Percentiles rank a stretch among this genome's conserved stretches.
Conservation (phyloP, 192 early-diverging fungal species). For the Backusella mclennaniae region DNA sequence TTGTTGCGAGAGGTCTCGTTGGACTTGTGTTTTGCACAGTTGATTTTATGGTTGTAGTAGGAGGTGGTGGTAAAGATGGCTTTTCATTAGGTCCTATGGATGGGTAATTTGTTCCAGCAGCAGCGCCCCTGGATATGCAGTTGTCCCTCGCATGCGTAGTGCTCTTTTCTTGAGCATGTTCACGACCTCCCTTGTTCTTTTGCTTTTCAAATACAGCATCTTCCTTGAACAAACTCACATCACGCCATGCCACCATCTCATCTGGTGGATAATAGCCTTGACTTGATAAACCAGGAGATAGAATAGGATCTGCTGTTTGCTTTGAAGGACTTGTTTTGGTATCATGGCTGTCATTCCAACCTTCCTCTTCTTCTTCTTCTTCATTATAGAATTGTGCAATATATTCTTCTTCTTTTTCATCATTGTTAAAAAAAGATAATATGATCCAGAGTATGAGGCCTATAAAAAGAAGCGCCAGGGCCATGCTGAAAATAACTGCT, state of each 20-base stretch:
- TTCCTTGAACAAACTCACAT: conserved; percentile 5
- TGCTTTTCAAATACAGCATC: background rate
- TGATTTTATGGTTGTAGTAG: background rate
- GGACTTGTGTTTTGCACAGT: background rate
- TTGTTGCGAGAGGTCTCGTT: background rate
- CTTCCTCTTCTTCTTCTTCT: background rate
- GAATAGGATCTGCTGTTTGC: background rate
- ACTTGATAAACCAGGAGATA: background rate
- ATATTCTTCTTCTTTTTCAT: background rate
- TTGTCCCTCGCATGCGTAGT: background rate
- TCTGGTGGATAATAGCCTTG: background rate
- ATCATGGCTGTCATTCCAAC: background rate
- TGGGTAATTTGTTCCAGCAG: background rate
- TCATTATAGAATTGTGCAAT: background rate
- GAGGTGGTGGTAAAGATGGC: background rate
- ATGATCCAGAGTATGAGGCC: background rate
- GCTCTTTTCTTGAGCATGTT: background rate
- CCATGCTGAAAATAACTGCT: conserved; percentile 1
- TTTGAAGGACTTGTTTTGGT: background rate
- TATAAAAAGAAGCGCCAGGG: conserved; percentile 7
- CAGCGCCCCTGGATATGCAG: background rate
- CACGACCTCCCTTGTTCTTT: background rate
- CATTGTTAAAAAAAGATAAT: background rate
- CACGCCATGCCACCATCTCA: conserved; percentile 6
- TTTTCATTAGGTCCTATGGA: conserved; percentile 8